Conservation (phyloP, 108 stramenopile genomes). For the Heterococcus sp. region DNA sequence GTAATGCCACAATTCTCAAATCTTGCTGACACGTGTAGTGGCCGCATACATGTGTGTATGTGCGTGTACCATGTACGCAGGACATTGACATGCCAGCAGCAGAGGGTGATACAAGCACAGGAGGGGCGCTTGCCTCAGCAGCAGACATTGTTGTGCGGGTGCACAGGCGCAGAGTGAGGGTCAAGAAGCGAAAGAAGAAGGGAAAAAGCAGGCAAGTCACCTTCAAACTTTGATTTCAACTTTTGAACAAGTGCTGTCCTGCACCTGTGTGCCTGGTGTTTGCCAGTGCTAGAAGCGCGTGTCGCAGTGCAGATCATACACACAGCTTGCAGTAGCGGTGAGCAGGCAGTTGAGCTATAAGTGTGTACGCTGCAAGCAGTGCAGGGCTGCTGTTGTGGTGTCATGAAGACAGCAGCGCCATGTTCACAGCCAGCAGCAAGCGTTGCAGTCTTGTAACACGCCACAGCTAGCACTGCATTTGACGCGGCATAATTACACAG, state of each 20-base stretch:
- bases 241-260: neutral
- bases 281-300: neutral
- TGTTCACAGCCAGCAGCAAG: too few relatives aligned
- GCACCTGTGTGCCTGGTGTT: neutral
- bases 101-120: neutral
- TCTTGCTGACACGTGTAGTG: neutral
- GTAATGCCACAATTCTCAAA: too few relatives aligned
- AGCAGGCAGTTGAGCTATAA: neutral
- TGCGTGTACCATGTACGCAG: neutral
- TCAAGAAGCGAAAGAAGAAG: conserved; percentile 27
- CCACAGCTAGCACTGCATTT: too few relatives aligned
- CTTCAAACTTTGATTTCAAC: neutral
- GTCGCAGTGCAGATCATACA: neutral
- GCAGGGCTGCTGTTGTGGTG: too few relatives aligned
- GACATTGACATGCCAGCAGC: neutral
- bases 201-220: conserved; percentile 4
- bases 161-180: conserved; percentile 24
- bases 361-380: neutral
- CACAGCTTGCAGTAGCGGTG: neutral
- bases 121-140: neutral
- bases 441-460: too few relatives aligned
- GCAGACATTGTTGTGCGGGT: conserved; percentile 23
- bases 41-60: neutral
- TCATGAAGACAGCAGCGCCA: too few relatives aligned
- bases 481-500: too few relatives aligned